Evolutionary conservation across 805 yeast genomes (phyloP).

Genomic region (Phaffomyces thermotolerans): DNA sequence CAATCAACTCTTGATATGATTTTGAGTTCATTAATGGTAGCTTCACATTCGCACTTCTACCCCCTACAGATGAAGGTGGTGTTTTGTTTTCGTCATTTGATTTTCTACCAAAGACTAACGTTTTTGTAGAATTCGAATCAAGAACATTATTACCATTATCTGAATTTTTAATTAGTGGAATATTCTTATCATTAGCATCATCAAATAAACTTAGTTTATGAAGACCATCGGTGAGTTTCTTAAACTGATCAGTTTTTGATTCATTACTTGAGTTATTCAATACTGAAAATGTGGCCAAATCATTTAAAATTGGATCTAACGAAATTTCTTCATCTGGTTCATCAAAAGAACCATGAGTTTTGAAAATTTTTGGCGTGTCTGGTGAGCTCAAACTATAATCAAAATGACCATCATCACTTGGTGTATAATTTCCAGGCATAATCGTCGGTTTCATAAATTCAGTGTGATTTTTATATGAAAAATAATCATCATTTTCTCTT

Average conservation of each 20-base stretch:
- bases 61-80: background rate
- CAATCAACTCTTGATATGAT: conserved; percentile 49
- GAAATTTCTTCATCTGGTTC: conserved; percentile 7
- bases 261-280: background rate
- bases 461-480: conserved; percentile 3
- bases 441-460: background rate
- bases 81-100: background rate
- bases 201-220: conserved; percentile 6
- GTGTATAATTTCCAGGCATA: background rate
- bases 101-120: conserved; percentile 1
- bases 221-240: conserved; percentile 3
- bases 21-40: conserved; percentile 38
- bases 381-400: conserved; percentile 20
- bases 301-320: conserved; percentile 10
- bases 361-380: conserved; percentile 22
- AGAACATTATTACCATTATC: background rate
- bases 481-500: background rate
- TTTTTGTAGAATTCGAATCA: background rate
- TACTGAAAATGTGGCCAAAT: conserved; percentile 5
- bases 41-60: background rate
- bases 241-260: background rate
- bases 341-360: conserved; percentile 1
- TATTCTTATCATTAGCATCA: conserved; percentile 3
- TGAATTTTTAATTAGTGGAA: conserved; percentile 3
- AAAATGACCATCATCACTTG: conserved; percentile 14